phyloP scores from a whole-genome alignment of 2,329 filamentous ascomycete genomes.

The Exophiala alcalophila region DNA sequence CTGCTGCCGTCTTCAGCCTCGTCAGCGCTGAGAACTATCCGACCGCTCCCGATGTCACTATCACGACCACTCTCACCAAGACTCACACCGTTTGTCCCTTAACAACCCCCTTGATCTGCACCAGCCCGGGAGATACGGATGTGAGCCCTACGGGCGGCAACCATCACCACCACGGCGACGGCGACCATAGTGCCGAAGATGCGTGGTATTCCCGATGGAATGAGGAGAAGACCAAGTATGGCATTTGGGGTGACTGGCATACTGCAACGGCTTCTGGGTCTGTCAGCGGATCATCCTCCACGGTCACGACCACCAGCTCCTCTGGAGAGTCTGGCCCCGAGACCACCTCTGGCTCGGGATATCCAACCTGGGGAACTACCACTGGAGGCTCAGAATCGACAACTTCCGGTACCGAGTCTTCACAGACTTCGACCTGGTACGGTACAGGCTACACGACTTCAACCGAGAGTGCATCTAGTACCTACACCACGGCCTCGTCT shows the following conservation, averaged over 20 bases:
- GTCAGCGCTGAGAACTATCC: constrained; percentile 7
- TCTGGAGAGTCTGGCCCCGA: too few species aligned
- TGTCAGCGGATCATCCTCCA: constrained; percentile 4
- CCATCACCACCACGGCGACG: constrained; percentile 2
- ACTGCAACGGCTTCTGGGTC: constrained; percentile 4
- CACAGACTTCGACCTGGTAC: too few species aligned
- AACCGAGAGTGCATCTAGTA: too few species aligned
- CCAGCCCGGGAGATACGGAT: constrained; percentile 4
- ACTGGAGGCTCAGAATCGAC: too few species aligned
- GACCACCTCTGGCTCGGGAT: too few species aligned
- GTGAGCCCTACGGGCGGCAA: constrained; percentile 3
- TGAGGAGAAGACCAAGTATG: constrained; percentile 19
- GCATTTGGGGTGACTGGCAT: constrained; percentile 21
- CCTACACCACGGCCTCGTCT: background rate
- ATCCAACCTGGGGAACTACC: too few species aligned
- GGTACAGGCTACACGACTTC: too few species aligned
- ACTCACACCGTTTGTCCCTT: constrained; percentile 21
- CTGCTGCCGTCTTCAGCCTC: constrained; percentile 19
- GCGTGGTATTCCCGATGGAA: constrained; percentile 21
- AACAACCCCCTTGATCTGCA: constrained; percentile 12
- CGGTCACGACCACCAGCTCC: constrained; percentile 1
- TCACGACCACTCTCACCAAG: constrained; percentile 19
- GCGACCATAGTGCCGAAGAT: constrained; percentile 9
- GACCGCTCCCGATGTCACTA: constrained; percentile 13
- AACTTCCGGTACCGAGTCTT: too few species aligned